Evolutionary conservation across 2,329 filamentous ascomycete species (phyloP), one percentile per base, ranked within the genome.

Genomic region (Annulohypoxylon truncatum): DNA sequence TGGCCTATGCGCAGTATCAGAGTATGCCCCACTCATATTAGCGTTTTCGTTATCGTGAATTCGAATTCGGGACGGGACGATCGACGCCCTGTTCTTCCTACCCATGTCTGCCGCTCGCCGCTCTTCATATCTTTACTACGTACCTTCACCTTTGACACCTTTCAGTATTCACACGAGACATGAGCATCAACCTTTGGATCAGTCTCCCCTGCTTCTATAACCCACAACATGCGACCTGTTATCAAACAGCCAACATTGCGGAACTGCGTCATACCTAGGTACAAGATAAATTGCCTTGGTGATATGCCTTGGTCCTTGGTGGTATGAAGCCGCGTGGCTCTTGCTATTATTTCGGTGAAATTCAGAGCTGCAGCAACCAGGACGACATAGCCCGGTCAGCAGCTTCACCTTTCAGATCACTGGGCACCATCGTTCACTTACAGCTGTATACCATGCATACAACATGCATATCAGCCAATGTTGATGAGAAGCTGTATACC

Each of bases 41-140:
- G 22, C 5, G 35, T 57, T 26, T 9, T 58, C 33, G 24, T 63
- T 62, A 62, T 62, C 48, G 42, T 24, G 15, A 55, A 66, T 62
- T 44, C n/a, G 10, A 58, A 66, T 46, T 57, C 53, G 53, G 48
- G 48, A 59, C 53, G 40, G 53, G 38, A 57, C 40, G 53, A 55
- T 40, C 35, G 58, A 53, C 38, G 22, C 54, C n/a, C 24, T 29
- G 3, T n/a, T 33, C 42, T 54, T 26, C 12, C 18, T 24, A 28
- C 24, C 46, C 28, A n/a, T 57, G 54, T 47, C 44, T 40, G 54
- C 44, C 24, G 54, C 44, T 20, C 47, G 20, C 44, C 24, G 29
- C 13, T 22, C 46, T 52, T 15, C 31, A 40, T 35, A 18, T 55
- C 50, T 40, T 47, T 22, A n/a, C n/a, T n/a, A n/a, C n/a, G n/a